These are phyloP conservation scores for Stagonosporopsis cucurbitacearum DNA, from an alignment of 2,329 filamentous ascomycete genomes.

Conservation along the genomic window DNA sequence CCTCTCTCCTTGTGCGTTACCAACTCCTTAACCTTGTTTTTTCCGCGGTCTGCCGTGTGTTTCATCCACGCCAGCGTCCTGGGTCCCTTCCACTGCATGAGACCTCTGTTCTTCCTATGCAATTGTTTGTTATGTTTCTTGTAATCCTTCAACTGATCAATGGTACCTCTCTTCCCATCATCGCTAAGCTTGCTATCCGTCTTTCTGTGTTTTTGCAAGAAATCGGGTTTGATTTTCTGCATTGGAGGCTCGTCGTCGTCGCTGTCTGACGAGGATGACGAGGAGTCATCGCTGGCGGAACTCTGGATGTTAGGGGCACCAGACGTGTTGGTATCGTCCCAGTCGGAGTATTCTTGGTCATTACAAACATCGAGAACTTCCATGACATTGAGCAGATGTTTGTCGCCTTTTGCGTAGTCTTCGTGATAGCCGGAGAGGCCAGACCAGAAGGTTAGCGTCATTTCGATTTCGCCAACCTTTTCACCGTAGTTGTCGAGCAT, in stretches of 20 bases:
- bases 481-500: constrained; percentile 60
- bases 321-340: constrained; percentile 30
- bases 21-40: constrained; percentile 51
- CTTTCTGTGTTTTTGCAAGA: constrained; percentile 33
- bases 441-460: constrained; percentile 66
- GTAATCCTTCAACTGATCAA: constrained; percentile 64
- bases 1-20: constrained; percentile 64
- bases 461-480: constrained; percentile 63
- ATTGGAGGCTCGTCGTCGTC: constrained; percentile 26
- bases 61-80: constrained; percentile 64
- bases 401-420: constrained; percentile 61
- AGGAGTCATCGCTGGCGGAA: constrained; percentile 40
- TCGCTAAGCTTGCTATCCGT: constrained; percentile 33
- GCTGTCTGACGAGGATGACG: constrained; percentile 25
- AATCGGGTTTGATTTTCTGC: constrained; percentile 32
- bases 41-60: constrained; percentile 62
- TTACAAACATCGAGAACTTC: constrained; percentile 68
- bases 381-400: constrained; percentile 65
- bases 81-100: constrained; percentile 75
- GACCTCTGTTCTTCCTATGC: constrained; percentile 64
- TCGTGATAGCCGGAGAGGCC: constrained; percentile 67
- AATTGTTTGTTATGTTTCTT: constrained; percentile 38
- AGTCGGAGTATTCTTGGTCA: constrained; percentile 59
- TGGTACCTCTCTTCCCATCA: constrained; percentile 54
- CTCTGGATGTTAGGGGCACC: constrained; percentile 14